Evolutionary conservation across 768 basidiomycete genomes (phyloP), one percentile per base, ranked within the genome.

Genomic region (Arthromyces matolae): DNA sequence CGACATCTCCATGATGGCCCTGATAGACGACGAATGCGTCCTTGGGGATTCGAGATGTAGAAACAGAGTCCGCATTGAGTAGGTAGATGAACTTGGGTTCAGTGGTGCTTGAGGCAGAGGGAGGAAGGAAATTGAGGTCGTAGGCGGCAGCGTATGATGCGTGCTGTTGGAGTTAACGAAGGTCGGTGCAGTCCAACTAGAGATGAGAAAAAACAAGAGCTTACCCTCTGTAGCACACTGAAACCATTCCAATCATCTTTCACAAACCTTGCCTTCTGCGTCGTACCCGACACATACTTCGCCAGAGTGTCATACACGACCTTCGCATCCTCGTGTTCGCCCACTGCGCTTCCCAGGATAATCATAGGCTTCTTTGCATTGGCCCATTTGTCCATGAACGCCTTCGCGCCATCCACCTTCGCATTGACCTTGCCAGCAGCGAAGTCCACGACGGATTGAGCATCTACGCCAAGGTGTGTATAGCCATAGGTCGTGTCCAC

Each of bases 21-120:
- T 98, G 96, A 67, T 99, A 99, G 12, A 99, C 95, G 37, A 98
- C 94, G 60, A 98, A 98, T 3, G 95, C 93, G 58, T 92, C 81
- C 47, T 79, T 72, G 24, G 96, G 94, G 50, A 99, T 94, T 3
- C 86, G 81, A 41, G 81, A 79, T 32, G 92, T 87, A 64, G 93
- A 83, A 45, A 98, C 68, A 60, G 97, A 94, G 60, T 99, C 96
- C 6, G 96, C 93, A 64, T 94, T 94, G 49, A 99, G 80, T 42
- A 99, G 84, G 71, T 96, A 97, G 55, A 99, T 71, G 70, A 98
- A 98, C 70, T 97, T 99, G 54, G 96, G 88, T 53, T 80, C 83
- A 38, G 81, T 79, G 42, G 73, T 60, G 13, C 90, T 74, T 2
- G 93, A 89, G 54, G 81, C 77, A 59, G 86, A 76, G 9, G 93